These are phyloP conservation scores for Blastobotrys raffinosifermentans DNA, from an alignment of 1,139 yeast species.

Conservation along the genomic window DNA sequence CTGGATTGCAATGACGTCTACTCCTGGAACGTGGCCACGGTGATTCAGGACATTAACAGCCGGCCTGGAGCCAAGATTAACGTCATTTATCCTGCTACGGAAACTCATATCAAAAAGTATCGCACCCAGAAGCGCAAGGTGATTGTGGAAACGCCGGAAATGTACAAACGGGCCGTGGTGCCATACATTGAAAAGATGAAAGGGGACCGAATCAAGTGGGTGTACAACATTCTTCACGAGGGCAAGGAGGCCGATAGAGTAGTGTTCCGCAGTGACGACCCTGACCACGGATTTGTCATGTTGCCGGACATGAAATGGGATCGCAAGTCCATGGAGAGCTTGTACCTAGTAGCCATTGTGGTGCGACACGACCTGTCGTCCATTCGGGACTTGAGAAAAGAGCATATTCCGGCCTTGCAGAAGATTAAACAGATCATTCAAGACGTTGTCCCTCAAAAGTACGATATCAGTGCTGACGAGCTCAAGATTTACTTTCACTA, in stretches of 20 bases:
- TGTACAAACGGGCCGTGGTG: slow-evolving; percentile 53
- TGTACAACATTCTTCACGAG: slow-evolving; percentile 69
- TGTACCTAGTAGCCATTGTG: slow-evolving; percentile 77
- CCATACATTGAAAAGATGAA: slow-evolving; percentile 77
- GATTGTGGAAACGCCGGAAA: slow-evolving; percentile 74
- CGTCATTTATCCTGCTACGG: slow-evolving; percentile 85
- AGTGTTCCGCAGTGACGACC: slow-evolving; percentile 54
- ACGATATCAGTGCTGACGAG: slow-evolving; percentile 43
- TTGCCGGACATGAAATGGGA: slow-evolving; percentile 75
- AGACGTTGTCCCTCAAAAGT: slow-evolving; percentile 43
- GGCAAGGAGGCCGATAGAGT: slow-evolving; percentile 85
- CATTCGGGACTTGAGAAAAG: slow-evolving; percentile 62
- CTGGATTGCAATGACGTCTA: slow-evolving; percentile 76
- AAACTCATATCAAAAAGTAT: slow-evolving; percentile 73
- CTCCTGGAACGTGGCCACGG: slow-evolving; percentile 62
- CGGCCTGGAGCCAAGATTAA: slow-evolving; percentile 67
- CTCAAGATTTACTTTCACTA: slow-evolving; percentile 77
- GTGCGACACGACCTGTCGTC: slow-evolving; percentile 65
- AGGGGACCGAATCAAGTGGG: slow-evolving; percentile 85
- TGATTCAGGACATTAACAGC: slow-evolving; percentile 43
- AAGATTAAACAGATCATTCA: slow-evolving; percentile 42
- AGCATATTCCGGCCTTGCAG: slow-evolving; percentile 54
- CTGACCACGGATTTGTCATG: slow-evolving; percentile 39
- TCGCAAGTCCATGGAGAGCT: slow-evolving; percentile 55
- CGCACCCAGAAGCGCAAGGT: slow-evolving; percentile 51